Conservation (phyloP, 306 rosid genomes). For the Crataegus laevigata region DNA sequence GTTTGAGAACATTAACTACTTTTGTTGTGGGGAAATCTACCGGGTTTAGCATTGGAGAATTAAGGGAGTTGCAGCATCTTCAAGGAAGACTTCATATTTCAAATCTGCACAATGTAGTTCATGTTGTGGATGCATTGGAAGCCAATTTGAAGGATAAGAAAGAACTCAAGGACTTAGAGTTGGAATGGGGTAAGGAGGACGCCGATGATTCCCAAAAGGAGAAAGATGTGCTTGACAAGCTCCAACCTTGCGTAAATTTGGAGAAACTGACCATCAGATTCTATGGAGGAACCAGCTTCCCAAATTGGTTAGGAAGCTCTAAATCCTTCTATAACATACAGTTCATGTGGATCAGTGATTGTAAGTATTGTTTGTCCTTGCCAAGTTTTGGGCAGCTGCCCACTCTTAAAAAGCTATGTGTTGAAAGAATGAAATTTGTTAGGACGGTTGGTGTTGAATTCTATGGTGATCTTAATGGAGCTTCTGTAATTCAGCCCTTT, state of each 20-base stretch:
- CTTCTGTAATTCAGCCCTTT: no score
- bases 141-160: no score
- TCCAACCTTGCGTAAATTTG: background rate
- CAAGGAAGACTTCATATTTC: no score
- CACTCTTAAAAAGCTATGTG: background rate
- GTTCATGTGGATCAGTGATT: background rate
- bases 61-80: background rate
- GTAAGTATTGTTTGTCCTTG: background rate
- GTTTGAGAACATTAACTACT: no score
- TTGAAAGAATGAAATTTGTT: no score
- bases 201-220: no score
- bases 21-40: background rate
- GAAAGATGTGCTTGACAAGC: no score
- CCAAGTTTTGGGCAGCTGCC: constrained; percentile 11
- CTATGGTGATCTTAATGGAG: no score
- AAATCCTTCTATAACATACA: background rate
- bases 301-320: constrained; percentile 11
- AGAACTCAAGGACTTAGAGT: no score
- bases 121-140: no score
- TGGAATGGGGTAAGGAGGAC: no score
- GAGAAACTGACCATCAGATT: background rate
- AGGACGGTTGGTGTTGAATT: no score
- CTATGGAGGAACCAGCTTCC: background rate
- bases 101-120: fast-evolving
- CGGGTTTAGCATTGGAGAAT: background rate